phyloP scores from a whole-genome alignment of 2,329 filamentous ascomycete species.

The Madurella mycetomatis region DNA sequence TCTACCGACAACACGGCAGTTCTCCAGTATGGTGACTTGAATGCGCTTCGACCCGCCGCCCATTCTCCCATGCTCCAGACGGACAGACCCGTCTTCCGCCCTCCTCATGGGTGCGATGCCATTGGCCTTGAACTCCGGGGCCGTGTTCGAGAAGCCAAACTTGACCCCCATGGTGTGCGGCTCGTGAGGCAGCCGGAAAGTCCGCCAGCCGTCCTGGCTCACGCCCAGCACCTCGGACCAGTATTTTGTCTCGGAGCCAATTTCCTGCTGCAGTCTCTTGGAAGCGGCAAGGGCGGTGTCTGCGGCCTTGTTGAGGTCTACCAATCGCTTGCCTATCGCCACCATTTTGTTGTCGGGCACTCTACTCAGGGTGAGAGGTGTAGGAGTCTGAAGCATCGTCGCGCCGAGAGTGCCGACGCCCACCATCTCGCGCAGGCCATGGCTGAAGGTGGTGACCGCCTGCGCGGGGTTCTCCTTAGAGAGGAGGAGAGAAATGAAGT shows the following conservation, averaged over 20 bases:
- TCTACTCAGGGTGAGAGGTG: slow-evolving; percentile 53
- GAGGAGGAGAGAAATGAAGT: slow-evolving; percentile 77
- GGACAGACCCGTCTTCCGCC: slow-evolving; percentile 67
- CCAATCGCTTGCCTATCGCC: slow-evolving; percentile 69
- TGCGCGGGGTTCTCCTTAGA: slow-evolving; percentile 75
- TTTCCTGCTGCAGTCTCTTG: slow-evolving; percentile 68
- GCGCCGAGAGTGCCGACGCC: slow-evolving; percentile 71
- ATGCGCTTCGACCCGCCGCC: slow-evolving; percentile 55
- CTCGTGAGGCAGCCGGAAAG: slow-evolving; percentile 72
- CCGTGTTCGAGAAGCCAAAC: slow-evolving; percentile 71
- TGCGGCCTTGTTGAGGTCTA: slow-evolving; percentile 70
- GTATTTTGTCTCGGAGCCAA: slow-evolving; percentile 75
- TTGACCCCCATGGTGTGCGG: slow-evolving; percentile 74
- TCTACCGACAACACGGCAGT: slow-evolving; percentile 55
- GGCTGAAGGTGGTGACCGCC: slow-evolving; percentile 66
- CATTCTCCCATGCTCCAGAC: slow-evolving; percentile 61
- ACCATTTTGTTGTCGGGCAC: slow-evolving; percentile 53
- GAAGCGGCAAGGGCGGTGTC: slow-evolving; percentile 70
- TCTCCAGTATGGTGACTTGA: slow-evolving; percentile 60
- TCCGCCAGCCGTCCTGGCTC: slow-evolving; percentile 78
- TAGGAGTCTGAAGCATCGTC: slow-evolving; percentile 59
- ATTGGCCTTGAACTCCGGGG: slow-evolving; percentile 57
- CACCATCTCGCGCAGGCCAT: slow-evolving; percentile 63
- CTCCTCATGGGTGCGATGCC: slow-evolving; percentile 79
- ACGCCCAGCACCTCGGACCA: slow-evolving; percentile 84